Evolutionary conservation across 1,284 basidiomycete genomes (phyloP), one percentile per base, ranked within the genome.

Genomic region (Trichosporon sp.): DNA sequence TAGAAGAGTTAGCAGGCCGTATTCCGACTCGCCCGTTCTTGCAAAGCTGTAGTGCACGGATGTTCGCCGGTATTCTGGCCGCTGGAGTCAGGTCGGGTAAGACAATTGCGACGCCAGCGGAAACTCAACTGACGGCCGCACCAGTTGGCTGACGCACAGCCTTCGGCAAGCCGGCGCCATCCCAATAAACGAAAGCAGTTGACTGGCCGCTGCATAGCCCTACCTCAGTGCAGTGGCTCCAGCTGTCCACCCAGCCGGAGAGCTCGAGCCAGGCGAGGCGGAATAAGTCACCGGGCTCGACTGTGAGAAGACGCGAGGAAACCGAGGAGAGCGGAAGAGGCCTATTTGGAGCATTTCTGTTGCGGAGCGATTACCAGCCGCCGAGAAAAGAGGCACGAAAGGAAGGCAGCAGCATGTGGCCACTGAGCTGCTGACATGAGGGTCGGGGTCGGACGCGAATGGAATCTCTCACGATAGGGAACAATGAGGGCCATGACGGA

Each of bases 81-180:
- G 51, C 51, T 54, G 51, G 51, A 54, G 51, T 54, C 51, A 54
- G 51, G 19, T 54, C 21, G 19, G 21, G 51, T 54, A 19, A 54
- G 21, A 54, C 51, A 54, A 54, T 54, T 54, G 51, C 51, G 51
- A 54, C 51, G 51, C 51, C 51, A 19, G 51, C 51, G 51, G 51
- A 26, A 54, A 16, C 6, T 8, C 8, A 54, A 54, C 19, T 54
- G n/a, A 19, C 51, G 48, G 16, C 16, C 19, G 48, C 40, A 12
- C 40, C 40, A 11, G 51, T 11, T 54, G 19, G 46, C 46, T 19
- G 46, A 54, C 51, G 51, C 51, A 54, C 51, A 10, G 51, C 51
- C 1, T 54, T 19, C 19, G 51, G 51, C 51, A 54, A 21, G 51
- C 10, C 10, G 51, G 21, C 51, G 14, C 14, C n/a, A 7, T 54